Conservation (phyloP, 306 rosid species). For the Rosa rugosa region DNA sequence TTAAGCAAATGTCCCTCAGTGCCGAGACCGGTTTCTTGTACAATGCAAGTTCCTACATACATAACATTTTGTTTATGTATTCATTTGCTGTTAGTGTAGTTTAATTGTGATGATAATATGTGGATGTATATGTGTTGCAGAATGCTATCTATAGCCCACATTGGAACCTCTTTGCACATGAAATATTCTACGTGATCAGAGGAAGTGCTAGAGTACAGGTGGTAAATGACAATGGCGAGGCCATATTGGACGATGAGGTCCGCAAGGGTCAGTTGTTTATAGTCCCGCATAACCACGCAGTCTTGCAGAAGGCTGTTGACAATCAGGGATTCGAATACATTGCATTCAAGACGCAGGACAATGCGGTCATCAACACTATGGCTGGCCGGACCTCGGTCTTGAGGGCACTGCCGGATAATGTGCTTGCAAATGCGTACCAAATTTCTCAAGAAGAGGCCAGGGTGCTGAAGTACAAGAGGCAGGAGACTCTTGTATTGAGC, state of each 20-base stretch:
- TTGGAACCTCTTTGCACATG: conserved; percentile 57
- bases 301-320: conserved; percentile 34
- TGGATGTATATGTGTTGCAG: conserved; percentile 24
- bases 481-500: conserved; percentile 28
- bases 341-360: conserved; percentile 55
- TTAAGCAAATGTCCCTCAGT: conserved; percentile 19
- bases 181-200: conserved; percentile 37
- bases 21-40: conserved; percentile 34
- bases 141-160: conserved; percentile 56
- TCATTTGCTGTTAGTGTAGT: neutral
- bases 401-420: conserved; percentile 42
- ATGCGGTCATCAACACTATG: conserved; percentile 35
- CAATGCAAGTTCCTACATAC: conserved; percentile 10
- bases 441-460: conserved; percentile 36
- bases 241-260: conserved; percentile 40
- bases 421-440: conserved; percentile 34
- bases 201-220: conserved; percentile 56
- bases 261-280: conserved; percentile 37
- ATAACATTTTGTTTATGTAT: neutral
- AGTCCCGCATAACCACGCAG: conserved; percentile 60
- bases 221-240: conserved; percentile 47
- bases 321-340: conserved; percentile 43
- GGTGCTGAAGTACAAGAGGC: conserved; percentile 44
- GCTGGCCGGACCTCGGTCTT: conserved; percentile 39
- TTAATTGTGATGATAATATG: neutral